Evolutionary conservation across 768 basidiomycete genomes (phyloP), one percentile per base, ranked within the genome.

Genomic region (Auriscalpium microsporum): DNA sequence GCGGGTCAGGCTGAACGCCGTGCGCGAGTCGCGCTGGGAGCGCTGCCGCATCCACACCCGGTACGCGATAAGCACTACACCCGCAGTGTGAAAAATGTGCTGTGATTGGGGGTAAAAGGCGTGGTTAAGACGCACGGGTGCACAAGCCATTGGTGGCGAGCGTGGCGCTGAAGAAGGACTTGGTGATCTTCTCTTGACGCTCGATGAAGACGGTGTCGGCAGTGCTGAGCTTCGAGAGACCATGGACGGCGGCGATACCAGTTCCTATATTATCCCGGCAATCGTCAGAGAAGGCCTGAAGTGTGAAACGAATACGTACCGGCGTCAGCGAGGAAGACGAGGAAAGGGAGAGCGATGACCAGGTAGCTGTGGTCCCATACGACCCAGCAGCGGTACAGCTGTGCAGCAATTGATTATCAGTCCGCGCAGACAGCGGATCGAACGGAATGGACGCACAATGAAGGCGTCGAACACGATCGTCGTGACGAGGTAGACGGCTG

Each of bases 391-490:
- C 67, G 67, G 44, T 66, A 59, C 19, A 68, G 55, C 65, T 68
- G 52, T 23, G 28, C 28, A 28, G 2, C 28, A 28, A 4, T 7
- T 5, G 28, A 28, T 28, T 28, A 28, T 28, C 7, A 8, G 10
- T 2, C 11, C 19, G n/a, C 38, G 13, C 37, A 44, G 45, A 38
- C 13, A 17, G 19, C 40, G 36, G 23, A n/a, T n/a, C 17, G 11
- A 35, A 16, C 1, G 16, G n/a, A 42, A 19, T 19, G 28, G n/a
- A 35, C 35, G 14, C 21, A 49, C 67, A 50, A 68, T 65, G 56
- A 68, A 64, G 45, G 60, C 62, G 45, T 68, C 67, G 44, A 61
- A 64, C 33, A 68, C 52, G 21, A 68, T 6, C 11, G 67, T 68
- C 35, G 60, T 51, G 17, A 64, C 16, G 4, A 66, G 48, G 54